Base-by-base conservation (phyloP, 257 asterid genomes). In the Plantago ovata region DNA sequence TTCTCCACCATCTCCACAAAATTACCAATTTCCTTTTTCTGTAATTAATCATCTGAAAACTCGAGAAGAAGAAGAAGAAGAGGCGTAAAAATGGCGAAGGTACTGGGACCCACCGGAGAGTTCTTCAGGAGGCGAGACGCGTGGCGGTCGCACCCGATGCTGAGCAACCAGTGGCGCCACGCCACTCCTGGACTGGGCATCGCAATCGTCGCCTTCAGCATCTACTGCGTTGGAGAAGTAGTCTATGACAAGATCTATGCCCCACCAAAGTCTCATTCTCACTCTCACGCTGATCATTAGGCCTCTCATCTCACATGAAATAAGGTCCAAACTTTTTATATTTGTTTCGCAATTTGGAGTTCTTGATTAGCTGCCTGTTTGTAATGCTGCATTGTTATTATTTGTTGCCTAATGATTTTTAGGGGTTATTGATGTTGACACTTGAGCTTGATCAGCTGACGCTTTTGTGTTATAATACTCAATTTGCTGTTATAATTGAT, bases 141-240 rank as follows among this genome's bases (percentile, higher is more conserved):
- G 74, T 88, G 96, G 96, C 74, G 98, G 74, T 85, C 85, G 83
- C 96, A 92, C 71, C 98, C 95, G 53, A 92, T 84, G 96, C 55
- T 92, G 69, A 58, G 56, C 20, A 86, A 79, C 19, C 98, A 92
- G 75, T 73, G 95, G 83, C 96, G 95, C 60, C 93, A 92, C 74
- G 96, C 98, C 53, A 54, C 75, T 15, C 98, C 98, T 6, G 98
- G 96, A 28, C 94, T 92, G 52, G 95, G 96, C 68, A 88, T 76
- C 84, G 96, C 84, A 4, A 65, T 84, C 7, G 94, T 72, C 20
- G 98, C 96, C 58, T 92, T 92, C 73, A 82, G 86, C 13, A 53
- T 88, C 66, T 92, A 92, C 77, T 79, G 85, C 58, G 77, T 74
- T 55, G 89, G 89, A 3, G 89, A 82, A 65, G 24, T 71, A 36